These are phyloP conservation scores for Auricularia auricula-judae DNA, from an alignment of 768 basidiomycete species.

Conservation along the genomic window DNA sequence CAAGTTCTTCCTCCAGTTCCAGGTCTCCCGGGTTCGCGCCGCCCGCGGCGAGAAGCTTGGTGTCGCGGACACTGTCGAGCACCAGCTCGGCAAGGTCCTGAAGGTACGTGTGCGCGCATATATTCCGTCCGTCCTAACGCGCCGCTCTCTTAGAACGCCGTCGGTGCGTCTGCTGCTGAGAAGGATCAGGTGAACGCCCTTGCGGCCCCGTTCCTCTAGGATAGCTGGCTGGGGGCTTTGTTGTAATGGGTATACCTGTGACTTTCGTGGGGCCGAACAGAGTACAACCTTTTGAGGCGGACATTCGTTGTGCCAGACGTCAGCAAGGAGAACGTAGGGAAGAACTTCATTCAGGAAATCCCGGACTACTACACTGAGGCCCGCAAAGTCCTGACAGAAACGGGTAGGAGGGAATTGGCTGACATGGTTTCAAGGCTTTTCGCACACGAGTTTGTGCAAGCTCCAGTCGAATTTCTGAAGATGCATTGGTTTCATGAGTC, in stretches of 20 bases:
- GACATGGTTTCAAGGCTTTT: neutral
- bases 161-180: constrained; percentile 2
- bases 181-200: constrained; percentile 2
- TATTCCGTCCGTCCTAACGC: neutral
- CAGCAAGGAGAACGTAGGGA: too few relatives aligned
- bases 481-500: neutral
- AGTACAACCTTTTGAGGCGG: too few relatives aligned
- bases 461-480: neutral
- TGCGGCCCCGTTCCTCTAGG: neutral
- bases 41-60: constrained; percentile 6
- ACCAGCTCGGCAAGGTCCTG: constrained; percentile 10
- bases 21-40: constrained; percentile 10
- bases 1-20: constrained; percentile 15
- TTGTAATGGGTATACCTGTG: too few relatives aligned
- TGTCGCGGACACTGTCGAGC: constrained; percentile 11
- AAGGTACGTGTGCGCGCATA: neutral
- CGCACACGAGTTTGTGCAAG: neutral
- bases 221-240: neutral
- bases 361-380: too few relatives aligned
- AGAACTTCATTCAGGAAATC: too few relatives aligned
- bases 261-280: too few relatives aligned
- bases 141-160: neutral
- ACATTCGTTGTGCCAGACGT: too few relatives aligned
- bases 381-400: too few relatives aligned
- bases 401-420: too few relatives aligned